These are phyloP conservation scores for Paracorniculantispora psalliotae DNA, from an alignment of 2,329 filamentous ascomycete species.

Conservation along the genomic window DNA sequence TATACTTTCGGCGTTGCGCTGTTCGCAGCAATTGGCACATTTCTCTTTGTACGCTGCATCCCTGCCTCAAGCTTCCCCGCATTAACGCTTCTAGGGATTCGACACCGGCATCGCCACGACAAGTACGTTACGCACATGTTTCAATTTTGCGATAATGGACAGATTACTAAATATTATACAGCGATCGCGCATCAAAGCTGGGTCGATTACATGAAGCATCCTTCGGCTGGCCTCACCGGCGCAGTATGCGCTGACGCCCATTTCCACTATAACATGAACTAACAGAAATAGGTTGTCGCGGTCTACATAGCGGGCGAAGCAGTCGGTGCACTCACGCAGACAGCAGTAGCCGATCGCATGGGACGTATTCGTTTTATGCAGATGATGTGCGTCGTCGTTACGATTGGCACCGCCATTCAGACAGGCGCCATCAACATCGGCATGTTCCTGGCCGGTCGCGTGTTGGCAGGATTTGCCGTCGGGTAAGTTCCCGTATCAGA, in stretches of 20 bases:
- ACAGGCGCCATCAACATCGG: slow-evolving; percentile 50
- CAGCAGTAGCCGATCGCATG: slow-evolving; percentile 46
- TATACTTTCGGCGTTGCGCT: slow-evolving; percentile 36
- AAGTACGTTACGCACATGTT: slow-evolving; percentile 32
- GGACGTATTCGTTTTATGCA: slow-evolving; percentile 51
- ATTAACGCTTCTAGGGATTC: slow-evolving; percentile 39
- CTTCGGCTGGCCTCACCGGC: slow-evolving; percentile 50
- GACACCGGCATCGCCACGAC: slow-evolving; percentile 58
- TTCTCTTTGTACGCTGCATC: slow-evolving; percentile 45
- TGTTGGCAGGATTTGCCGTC: slow-evolving; percentile 34
- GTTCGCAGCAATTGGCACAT: slow-evolving; percentile 55
- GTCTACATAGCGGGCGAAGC: slow-evolving; percentile 58
- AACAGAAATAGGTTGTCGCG: slow-evolving; percentile 38
- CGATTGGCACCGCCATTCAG: slow-evolving; percentile 48
- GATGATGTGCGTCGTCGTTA: slow-evolving; percentile 49
- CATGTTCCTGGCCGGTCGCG: slow-evolving; percentile 48
- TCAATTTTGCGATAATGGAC: background rate
- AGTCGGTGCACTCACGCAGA: slow-evolving; percentile 48
- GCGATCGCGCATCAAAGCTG: slow-evolving; percentile 56
- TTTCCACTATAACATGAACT: background rate
- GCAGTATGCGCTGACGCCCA: slow-evolving; percentile 29
- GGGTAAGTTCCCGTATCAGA: background rate
- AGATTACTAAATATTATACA: slow-evolving; percentile 18
- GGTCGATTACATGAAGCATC: slow-evolving; percentile 53
- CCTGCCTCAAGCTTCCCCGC: background rate